Evolutionary conservation across 352 stramenopile genomes (phyloP), one percentile per base, ranked within the genome.

Genomic region (Pythium insidiosum): DNA sequence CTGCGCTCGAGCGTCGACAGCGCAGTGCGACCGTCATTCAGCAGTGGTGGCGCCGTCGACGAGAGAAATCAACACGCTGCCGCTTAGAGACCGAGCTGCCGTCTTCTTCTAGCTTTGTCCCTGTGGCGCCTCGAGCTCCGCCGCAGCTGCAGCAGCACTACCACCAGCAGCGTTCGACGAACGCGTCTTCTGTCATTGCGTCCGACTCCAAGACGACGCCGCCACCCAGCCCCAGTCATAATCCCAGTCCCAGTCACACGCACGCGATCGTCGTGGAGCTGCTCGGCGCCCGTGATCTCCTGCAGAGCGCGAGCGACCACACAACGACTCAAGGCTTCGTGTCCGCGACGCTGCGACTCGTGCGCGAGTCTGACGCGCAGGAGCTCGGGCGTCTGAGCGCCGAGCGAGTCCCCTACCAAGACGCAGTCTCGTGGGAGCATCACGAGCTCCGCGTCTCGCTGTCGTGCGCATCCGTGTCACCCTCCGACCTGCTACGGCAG

Each of bases 191-290:
- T 22, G 15, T 41, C 21, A 25, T 6, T 4, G 29, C 19, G 19
- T 2, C 31, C 20, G 26, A 49, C 30, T 19, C 25, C 6, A 49
- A n/a, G 22, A 22, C 23, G n/a, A 18, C 33, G 19, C 29, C 21
- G 10, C n/a, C 6, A 7, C 30, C 28, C 18, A 30, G 37, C 10
- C 6, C 16, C 28, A 6, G 13, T 23, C 10, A n/a, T n/a, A n/a
- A 5, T 24, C 21, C 16, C 1, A 5, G 10, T 20, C 10, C 18
- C 34, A 38, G 25, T 0, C 43, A 38, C 15, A 25, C 50, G 5
- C 53, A 52, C 38, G 30, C 48, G 25, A 24, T 58, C 12, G 47
- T 53, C 15, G 20, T 51, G 15, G 50, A 58, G 38, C 43, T 58
- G 7, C 43, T 58, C 9, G 50, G 50, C 13, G 43, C 20, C 10